phyloP scores from a whole-genome alignment of 768 basidiomycete genomes.

The Russula vinacea region DNA sequence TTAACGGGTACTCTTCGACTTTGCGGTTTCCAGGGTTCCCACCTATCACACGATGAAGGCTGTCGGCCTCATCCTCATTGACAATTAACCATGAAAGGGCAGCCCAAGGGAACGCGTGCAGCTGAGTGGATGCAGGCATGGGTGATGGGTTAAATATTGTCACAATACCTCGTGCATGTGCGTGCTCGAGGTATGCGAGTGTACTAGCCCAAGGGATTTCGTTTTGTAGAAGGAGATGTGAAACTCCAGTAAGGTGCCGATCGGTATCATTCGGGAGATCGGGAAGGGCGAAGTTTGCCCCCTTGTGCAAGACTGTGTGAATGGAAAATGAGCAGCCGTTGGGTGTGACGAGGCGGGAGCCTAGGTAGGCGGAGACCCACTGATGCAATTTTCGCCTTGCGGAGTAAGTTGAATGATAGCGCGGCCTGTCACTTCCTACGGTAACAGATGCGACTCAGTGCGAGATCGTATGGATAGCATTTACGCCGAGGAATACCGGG shows the following conservation, averaged over 20 bases:
- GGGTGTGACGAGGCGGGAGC: not conserved
- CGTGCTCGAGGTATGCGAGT: slow-evolving; percentile 36
- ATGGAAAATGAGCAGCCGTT: not conserved
- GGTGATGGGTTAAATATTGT: slow-evolving; percentile 60
- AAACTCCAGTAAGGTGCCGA: slow-evolving; percentile 38
- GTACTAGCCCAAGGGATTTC: slow-evolving; percentile 51
- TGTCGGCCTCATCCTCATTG: slow-evolving; percentile 50
- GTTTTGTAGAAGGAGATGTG: slow-evolving; percentile 58
- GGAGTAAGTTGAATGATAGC: slow-evolving; percentile 59
- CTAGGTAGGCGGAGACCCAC: slow-evolving; percentile 39
- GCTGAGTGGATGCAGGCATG: slow-evolving; percentile 43
- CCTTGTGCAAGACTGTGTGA: slow-evolving; percentile 52
- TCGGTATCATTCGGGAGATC: slow-evolving; percentile 33
- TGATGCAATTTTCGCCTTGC: slow-evolving; percentile 60
- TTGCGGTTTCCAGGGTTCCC: not conserved
- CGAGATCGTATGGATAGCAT: not conserved
- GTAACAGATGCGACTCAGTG: not conserved
- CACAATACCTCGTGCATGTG: slow-evolving; percentile 23
- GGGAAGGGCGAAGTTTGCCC: slow-evolving; percentile 50
- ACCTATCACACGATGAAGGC: slow-evolving; percentile 27
- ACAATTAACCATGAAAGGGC: slow-evolving; percentile 54
- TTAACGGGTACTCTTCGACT: slow-evolving; percentile 2
- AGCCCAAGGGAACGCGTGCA: slow-evolving; percentile 49
- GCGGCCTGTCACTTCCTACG: slow-evolving; percentile 52
- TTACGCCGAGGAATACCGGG: not conserved